A percentile compares a stretch with the other conserved stretches of the same genome.
Conservation (phyloP, 2,329 filamentous ascomycete species). For the Stromatinia cepivora region DNA sequence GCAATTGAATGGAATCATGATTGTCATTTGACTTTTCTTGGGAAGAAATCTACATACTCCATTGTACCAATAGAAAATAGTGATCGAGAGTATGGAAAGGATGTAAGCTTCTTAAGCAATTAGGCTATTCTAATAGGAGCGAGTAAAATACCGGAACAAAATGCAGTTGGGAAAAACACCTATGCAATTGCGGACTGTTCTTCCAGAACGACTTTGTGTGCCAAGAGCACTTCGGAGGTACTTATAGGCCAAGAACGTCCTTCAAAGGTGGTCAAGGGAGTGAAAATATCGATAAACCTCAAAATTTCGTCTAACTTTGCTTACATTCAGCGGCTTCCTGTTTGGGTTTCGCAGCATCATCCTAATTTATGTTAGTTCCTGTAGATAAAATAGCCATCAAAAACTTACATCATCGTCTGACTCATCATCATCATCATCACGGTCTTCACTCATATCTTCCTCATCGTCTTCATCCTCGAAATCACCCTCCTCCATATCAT, state of each 20-base stretch:
- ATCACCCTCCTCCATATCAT: slow-evolving; percentile 79
- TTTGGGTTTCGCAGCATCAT: slow-evolving; percentile 86
- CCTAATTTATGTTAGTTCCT: slow-evolving; percentile 52
- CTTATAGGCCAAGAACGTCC: slow-evolving; percentile 11
- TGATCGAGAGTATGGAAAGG: slow-evolving; percentile 26
- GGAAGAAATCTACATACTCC: slow-evolving; percentile 30
- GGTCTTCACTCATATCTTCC: slow-evolving; percentile 81
- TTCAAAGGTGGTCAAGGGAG: slow-evolving; percentile 7
- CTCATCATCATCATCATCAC: slow-evolving; percentile 72
- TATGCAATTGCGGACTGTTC: slow-evolving; percentile 30
- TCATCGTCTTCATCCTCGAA: slow-evolving; percentile 86
- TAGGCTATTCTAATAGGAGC: slow-evolving; percentile 40
- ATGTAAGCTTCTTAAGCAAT: slow-evolving; percentile 34
- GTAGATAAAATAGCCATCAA: neutral
- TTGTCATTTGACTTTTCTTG: slow-evolving; percentile 32
- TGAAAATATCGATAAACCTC: slow-evolving; percentile 13
- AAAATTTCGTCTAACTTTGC: slow-evolving; percentile 66
- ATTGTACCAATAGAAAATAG: slow-evolving; percentile 28
- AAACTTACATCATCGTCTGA: slow-evolving; percentile 72
- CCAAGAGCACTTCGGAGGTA: slow-evolving; percentile 24
- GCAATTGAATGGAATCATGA: slow-evolving; percentile 7
- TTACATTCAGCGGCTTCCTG: slow-evolving; percentile 95
- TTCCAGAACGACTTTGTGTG: slow-evolving; percentile 19
- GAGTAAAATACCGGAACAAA: slow-evolving; percentile 29
- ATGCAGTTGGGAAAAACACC: slow-evolving; percentile 30